phyloP scores from a whole-genome alignment of 495 filamentous ascomycete genomes.

The Trichocladium uniseriatum region DNA sequence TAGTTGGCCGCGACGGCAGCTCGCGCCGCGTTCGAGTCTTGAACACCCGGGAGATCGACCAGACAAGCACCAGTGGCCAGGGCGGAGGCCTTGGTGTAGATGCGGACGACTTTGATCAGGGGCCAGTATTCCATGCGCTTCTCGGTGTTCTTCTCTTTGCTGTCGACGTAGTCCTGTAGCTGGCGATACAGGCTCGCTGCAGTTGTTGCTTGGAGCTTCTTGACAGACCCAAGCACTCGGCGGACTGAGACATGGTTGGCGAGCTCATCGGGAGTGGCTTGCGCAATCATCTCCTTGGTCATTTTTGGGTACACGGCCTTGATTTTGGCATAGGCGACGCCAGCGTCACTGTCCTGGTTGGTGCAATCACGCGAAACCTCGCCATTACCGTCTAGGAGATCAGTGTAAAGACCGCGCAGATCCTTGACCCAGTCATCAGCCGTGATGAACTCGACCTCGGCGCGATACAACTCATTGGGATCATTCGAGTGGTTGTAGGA shows the following conservation, averaged over 20 bases:
- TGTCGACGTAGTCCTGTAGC: slow-evolving; percentile 29
- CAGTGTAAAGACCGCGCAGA: slow-evolving; percentile 40
- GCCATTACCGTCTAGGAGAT: slow-evolving; percentile 40
- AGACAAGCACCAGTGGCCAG: slow-evolving; percentile 57
- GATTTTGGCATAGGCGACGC: slow-evolving; percentile 56
- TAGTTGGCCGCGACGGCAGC: slow-evolving; percentile 52
- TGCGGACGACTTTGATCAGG: slow-evolving; percentile 52
- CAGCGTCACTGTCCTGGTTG: slow-evolving; percentile 43
- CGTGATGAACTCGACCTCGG: slow-evolving; percentile 56
- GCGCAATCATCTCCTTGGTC: slow-evolving; percentile 43
- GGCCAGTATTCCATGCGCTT: slow-evolving; percentile 52
- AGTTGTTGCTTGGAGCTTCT: slow-evolving; percentile 31
- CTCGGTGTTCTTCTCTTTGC: slow-evolving; percentile 25
- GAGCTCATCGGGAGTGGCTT: slow-evolving; percentile 33
- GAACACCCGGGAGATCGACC: slow-evolving; percentile 57
- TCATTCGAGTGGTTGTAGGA: slow-evolving; percentile 48
- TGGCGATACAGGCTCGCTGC: slow-evolving; percentile 21
- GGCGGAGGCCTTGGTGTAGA: slow-evolving; percentile 49
- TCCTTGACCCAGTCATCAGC: slow-evolving; percentile 51
- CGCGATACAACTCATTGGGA: slow-evolving; percentile 40
- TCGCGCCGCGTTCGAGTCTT: slow-evolving; percentile 58
- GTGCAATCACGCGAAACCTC: slow-evolving; percentile 36
- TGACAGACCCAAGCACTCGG: slow-evolving; percentile 41
- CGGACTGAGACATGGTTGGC: slow-evolving; percentile 33
- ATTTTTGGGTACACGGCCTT: slow-evolving; percentile 54